Conservation (phyloP, 805 yeast genomes). For the Hagleromyces aurorensis region DNA sequence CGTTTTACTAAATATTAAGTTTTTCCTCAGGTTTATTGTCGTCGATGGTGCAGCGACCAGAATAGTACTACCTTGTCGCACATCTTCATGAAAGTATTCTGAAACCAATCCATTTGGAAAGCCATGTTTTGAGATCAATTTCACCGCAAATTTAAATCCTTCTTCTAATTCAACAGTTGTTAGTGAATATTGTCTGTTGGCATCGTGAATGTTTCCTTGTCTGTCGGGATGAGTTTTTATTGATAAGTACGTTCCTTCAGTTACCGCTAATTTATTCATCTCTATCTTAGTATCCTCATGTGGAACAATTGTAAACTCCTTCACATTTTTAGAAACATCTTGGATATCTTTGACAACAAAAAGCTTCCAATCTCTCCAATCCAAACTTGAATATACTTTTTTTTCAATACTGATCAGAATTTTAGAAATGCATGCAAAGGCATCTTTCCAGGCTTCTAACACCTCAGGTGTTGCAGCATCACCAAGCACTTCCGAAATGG, state of each 20-base stretch:
- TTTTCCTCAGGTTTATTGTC: conserved; percentile 33
- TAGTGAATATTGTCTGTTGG: conserved; percentile 53
- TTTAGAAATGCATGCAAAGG: conserved; percentile 57
- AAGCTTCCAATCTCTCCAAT: conserved; percentile 52
- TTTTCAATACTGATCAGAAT: conserved; percentile 50
- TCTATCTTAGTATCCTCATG: conserved; percentile 32
- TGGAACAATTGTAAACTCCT: conserved; percentile 45
- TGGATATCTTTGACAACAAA: conserved; percentile 39
- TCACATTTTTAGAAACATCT: conserved; percentile 40
- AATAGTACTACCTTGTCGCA: conserved; percentile 41
- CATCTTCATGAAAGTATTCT: conserved; percentile 38
- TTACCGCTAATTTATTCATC: conserved; percentile 17
- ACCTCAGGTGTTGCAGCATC: conserved; percentile 53
- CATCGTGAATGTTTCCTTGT: conserved; percentile 35
- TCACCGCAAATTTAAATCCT: conserved; percentile 54
- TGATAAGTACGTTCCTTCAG: conserved; percentile 36
- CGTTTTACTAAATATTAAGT: conserved; percentile 25
- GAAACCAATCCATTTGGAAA: conserved; percentile 42
- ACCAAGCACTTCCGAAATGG: conserved; percentile 50
- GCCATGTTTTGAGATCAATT: conserved; percentile 31
- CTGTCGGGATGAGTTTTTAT: conserved; percentile 30
- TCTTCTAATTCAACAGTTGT: conserved; percentile 33
- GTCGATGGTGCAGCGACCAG: conserved; percentile 56
- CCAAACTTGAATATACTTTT: conserved; percentile 37
- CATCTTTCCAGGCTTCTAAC: conserved; percentile 55